These are phyloP conservation scores for Dictyostelium purpureum DNA, from an alignment of 78 protist species.

Conservation along the genomic window DNA sequence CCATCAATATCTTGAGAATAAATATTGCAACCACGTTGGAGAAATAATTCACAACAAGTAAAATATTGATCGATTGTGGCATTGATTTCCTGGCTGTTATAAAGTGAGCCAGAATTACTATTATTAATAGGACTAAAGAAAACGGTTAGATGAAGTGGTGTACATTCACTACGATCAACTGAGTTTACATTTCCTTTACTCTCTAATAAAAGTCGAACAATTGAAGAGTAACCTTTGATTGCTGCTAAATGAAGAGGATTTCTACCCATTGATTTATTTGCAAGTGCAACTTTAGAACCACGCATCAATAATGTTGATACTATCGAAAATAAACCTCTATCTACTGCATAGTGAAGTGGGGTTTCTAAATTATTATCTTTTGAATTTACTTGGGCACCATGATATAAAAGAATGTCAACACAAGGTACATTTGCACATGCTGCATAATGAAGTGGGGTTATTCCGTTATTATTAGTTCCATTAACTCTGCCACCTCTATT, in stretches of 20 bases:
- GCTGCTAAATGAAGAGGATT: slow-evolving; percentile 59
- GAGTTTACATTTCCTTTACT: slow-evolving; percentile 16
- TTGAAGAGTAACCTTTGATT: slow-evolving; percentile 49
- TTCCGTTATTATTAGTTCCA: slow-evolving; percentile 21
- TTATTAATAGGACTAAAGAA: slow-evolving; percentile 9
- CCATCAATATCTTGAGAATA: slow-evolving; percentile 46
- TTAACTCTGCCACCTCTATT: slow-evolving; percentile 54
- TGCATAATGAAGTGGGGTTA: slow-evolving; percentile 75
- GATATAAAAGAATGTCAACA: slow-evolving; percentile 37
- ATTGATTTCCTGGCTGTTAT: background rate
- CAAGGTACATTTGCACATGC: slow-evolving; percentile 53
- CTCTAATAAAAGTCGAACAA: slow-evolving; percentile 22
- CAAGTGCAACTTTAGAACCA: slow-evolving; percentile 30
- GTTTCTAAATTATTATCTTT: slow-evolving; percentile 55
- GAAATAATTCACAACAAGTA: slow-evolving; percentile 51
- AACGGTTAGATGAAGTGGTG: slow-evolving; percentile 56
- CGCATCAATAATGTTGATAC: slow-evolving; percentile 23
- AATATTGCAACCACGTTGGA: slow-evolving; percentile 31
- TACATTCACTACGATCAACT: slow-evolving; percentile 12
- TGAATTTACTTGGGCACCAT: slow-evolving; percentile 27
- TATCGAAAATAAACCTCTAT: slow-evolving; percentile 31
- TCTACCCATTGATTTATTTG: slow-evolving; percentile 18
- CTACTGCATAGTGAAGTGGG: slow-evolving; percentile 51
- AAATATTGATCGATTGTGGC: slow-evolving; percentile 18
- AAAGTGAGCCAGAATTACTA: background rate